Percentiles rank a stretch among this genome's conserved stretches.
Evolutionary conservation across 192 early-diverging fungal species (phyloP).

Genomic region (Umbelopsis sp.): DNA sequence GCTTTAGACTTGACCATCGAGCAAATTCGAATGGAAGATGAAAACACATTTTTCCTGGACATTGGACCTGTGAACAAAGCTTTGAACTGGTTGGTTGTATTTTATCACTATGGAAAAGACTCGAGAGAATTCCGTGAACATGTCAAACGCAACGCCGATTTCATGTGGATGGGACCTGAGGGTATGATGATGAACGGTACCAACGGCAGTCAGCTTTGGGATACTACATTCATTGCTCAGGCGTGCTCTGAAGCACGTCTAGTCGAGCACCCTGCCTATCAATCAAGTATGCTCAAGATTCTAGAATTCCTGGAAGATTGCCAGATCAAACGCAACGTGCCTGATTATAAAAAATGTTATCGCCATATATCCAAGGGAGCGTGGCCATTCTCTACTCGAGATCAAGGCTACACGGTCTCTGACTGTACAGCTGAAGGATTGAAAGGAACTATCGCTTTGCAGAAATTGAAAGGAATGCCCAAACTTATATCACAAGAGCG

Average conservation of each 20-base stretch:
- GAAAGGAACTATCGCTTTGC: slow-evolving; percentile 77
- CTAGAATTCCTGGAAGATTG: slow-evolving; percentile 85
- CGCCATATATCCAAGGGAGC: slow-evolving; percentile 88
- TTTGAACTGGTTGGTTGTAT: slow-evolving; percentile 89
- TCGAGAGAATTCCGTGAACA: slow-evolving; percentile 79
- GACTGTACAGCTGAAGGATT: slow-evolving; percentile 95
- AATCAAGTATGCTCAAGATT: slow-evolving; percentile 64
- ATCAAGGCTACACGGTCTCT: slow-evolving; percentile 94
- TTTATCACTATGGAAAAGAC: slow-evolving; percentile 84
- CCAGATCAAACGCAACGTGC: slow-evolving; percentile 79
- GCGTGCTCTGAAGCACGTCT: slow-evolving; percentile 81
- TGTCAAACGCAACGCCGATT: slow-evolving; percentile 73
- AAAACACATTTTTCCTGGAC: slow-evolving; percentile 87
- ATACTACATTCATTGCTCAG: slow-evolving; percentile 86
- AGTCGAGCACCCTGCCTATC: slow-evolving; percentile 70
- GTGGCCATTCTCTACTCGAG: slow-evolving; percentile 95
- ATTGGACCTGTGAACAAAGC: slow-evolving; percentile 96
- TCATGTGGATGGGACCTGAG: slow-evolving; percentile 89
- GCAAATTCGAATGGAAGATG: slow-evolving; percentile 87
- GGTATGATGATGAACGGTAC: slow-evolving; percentile 97
- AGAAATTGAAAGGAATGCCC: slow-evolving; percentile 58
- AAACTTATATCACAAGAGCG: slow-evolving; percentile 70
- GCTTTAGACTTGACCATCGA: slow-evolving; percentile 77
- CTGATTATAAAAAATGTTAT: slow-evolving; percentile 68
- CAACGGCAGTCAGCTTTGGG: slow-evolving; percentile 98